phyloP scores from a whole-genome alignment of 1,284 basidiomycete genomes.

The Takashimella koratensis region DNA sequence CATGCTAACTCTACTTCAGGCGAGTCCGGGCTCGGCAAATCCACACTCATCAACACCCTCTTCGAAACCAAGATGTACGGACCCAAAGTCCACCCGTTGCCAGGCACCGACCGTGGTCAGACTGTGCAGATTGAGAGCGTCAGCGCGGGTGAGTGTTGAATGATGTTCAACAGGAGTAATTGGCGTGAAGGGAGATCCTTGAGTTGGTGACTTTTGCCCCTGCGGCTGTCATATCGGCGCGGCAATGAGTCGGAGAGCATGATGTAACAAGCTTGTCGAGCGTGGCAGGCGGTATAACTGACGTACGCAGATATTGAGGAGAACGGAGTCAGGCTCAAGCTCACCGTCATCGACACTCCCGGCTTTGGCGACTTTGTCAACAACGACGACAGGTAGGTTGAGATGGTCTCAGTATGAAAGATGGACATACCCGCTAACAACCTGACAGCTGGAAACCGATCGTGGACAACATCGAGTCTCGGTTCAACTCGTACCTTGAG shows the following conservation, averaged over 20 bases:
- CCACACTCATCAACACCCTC: conserved; percentile 93
- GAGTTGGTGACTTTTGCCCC: background rate
- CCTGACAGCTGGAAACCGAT: conserved; percentile 86
- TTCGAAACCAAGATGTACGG: conserved; percentile 94
- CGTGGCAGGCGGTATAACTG: no score
- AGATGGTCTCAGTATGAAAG: background rate
- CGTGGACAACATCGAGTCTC: conserved; percentile 91
- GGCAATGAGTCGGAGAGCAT: no score
- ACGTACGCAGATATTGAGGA: conserved; percentile 96
- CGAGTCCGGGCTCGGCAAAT: conserved; percentile 96
- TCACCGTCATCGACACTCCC: conserved; percentile 97
- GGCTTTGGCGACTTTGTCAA: conserved; percentile 97
- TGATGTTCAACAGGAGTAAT: no score
- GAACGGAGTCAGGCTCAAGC: conserved; percentile 85
- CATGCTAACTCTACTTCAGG: no score
- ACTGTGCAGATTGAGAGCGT: conserved; percentile 96
- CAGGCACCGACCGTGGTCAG: conserved; percentile 78
- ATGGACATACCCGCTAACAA: background rate
- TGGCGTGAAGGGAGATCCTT: no score
- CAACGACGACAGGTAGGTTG: conserved; percentile 82
- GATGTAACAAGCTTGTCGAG: no score
- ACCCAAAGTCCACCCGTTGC: conserved; percentile 74
- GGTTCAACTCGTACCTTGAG: conserved; percentile 93
- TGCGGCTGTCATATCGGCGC: no score
- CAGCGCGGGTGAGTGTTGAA: conserved; percentile 79